Evolutionary conservation across 306 rosid genomes (phyloP), one percentile per base, ranked within the genome.

Genomic region (Ochetophila trinervis): DNA sequence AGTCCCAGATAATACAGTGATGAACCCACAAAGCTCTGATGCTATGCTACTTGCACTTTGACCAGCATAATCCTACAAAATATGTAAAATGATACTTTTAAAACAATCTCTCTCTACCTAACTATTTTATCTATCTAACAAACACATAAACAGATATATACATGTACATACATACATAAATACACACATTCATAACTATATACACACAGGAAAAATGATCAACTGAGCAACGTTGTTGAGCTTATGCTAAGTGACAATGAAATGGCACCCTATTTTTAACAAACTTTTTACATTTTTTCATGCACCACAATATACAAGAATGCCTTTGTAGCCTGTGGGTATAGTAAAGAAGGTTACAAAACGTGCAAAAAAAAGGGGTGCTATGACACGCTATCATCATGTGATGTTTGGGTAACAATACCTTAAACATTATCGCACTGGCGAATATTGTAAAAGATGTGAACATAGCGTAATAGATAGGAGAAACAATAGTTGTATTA

Each of bases 381-480:
- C 32, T n/a, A n/a, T n/a, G n/a, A 17, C 62, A 42, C 63, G 45
- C 0, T 11, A 30, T 19, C 35, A 18, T 20, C 22, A 57, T 16
- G 14, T 14, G 55, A 37, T 17, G 42, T 12, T 40, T 40, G 45
- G 45, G 12, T 8, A 40, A 40, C 69, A 57, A 63, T 74, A 87
- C 97, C 98, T 89, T 93, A 44, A 89, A 93, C 98, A 93, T 93
- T 67, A 93, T 89, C 56, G 81, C 86, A 54, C 95, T 87, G 67
- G 97, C 98, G 21, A 89, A 78, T 70, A 93, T 89, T 66, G 97
- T 93, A 79, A 87, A 85, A 53, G 91, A 57, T 52, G 96, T 93
- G 86, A 89, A 93, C 87, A 93, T 68, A 72, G 97, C 96, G 69
- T 86, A 89, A 84, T 92, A 83, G 53, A 89, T 89, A 2, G 97